Percentiles rank a stretch among this genome's conserved stretches.
Conservation (phyloP, 345 rosid species). For the Laguncularia racemosa region DNA sequence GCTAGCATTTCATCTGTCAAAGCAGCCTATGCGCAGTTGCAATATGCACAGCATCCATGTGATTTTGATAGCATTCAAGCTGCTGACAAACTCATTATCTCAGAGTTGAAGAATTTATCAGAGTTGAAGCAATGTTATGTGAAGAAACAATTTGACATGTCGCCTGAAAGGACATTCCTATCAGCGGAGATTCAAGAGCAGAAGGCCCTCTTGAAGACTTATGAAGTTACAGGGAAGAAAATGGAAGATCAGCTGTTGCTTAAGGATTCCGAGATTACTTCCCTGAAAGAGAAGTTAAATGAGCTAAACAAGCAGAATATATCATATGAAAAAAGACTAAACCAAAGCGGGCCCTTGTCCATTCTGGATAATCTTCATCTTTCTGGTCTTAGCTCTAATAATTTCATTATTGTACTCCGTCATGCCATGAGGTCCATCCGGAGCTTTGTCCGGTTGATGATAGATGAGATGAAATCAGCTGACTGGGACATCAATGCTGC, state of each 20-base stretch:
- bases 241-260: constrained; percentile 63
- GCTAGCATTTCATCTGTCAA: constrained; percentile 72
- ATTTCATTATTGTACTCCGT: constrained; percentile 42
- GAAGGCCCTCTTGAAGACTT: constrained; percentile 51
- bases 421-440: constrained; percentile 58
- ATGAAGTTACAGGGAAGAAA: constrained; percentile 58
- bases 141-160: constrained; percentile 65
- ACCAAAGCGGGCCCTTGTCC: constrained; percentile 55
- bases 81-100: constrained; percentile 52
- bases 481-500: constrained; percentile 73
- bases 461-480: constrained; percentile 55
- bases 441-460: constrained; percentile 54
- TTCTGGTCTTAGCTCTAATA: constrained; percentile 43
- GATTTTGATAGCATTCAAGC: constrained; percentile 65
- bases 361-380: constrained; percentile 42
- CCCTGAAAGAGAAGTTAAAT: constrained; percentile 54
- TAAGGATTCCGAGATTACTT: constrained; percentile 67
- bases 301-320: constrained; percentile 40
- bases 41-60: constrained; percentile 76
- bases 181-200: constrained; percentile 75
- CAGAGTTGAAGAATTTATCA: constrained; percentile 60
- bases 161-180: constrained; percentile 42
- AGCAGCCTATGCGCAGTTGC: constrained; percentile 74
- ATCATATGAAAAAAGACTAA: constrained; percentile 48
- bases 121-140: constrained; percentile 69